phyloP scores from a whole-genome alignment of 108 stramenopile species.

The Nannochloropsis salina region DNA sequence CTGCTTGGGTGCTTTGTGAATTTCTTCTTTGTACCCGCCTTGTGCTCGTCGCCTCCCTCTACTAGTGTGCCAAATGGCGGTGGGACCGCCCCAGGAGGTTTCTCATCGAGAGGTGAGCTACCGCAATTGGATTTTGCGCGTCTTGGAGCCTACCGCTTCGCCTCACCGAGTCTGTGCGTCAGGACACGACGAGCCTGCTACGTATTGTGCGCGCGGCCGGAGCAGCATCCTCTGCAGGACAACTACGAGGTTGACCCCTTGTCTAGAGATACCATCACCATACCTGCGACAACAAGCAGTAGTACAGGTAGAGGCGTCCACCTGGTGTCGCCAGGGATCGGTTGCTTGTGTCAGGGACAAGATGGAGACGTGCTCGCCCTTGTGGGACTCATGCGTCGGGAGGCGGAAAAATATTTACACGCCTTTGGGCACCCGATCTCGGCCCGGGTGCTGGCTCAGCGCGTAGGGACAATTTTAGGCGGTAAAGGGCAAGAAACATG shows the following conservation, averaged over 20 bases:
- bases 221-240: not conserved
- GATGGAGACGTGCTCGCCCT: slow-evolving; percentile 13
- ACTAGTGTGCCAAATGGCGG: not conserved
- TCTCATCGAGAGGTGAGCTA: not conserved
- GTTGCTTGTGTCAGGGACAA: not conserved
- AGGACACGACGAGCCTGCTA: slow-evolving; percentile 11
- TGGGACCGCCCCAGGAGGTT: not conserved
- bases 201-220: not conserved
- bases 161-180: not conserved
- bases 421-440: not conserved
- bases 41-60: not conserved
- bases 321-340: not conserved
- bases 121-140: not conserved
- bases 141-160: not conserved
- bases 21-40: not conserved
- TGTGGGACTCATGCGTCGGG: not conserved
- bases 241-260: not conserved
- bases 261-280: not conserved
- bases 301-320: slow-evolving; percentile 7
- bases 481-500: slow-evolving; percentile 15
- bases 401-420: slow-evolving; percentile 2
- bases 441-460: not conserved
- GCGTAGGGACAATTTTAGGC: not conserved
- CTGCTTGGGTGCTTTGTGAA: not conserved
- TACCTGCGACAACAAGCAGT: not conserved